Base-by-base conservation (phyloP, 2,329 filamentous ascomycete genomes). In the Talaromyces sp. region DNA sequence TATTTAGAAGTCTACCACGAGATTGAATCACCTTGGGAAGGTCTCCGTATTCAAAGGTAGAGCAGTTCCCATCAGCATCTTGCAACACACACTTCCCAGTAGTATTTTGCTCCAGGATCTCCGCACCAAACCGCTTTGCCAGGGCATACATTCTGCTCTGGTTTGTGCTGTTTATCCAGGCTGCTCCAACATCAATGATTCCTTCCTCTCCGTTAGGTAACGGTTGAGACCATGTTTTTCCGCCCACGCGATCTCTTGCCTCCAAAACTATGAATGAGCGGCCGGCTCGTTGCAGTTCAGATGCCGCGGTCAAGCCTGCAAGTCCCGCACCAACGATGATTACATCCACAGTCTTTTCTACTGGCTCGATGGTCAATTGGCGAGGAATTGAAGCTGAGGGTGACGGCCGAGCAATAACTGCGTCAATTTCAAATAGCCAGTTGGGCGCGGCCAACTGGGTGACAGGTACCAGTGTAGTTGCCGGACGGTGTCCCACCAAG, bases 391-490 rank as follows among this genome's bases (percentile, higher is more conserved):
- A 46, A 17, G 22, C 2, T 5, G 43, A 33, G 17, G n/a, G 2
- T 31, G 28, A 19, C 10, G 43, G 28, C 25, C 25, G 25, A 19
- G 43, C 64, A 5, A 75, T 63, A 1, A 74, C 73, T 9, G 76
- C 76, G 31, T 77, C 75, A 46, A 78, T 68, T 67, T 78, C 75
- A 60, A 79, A 74, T 6, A 76, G 64, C 65, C 69, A 75, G 3
- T 63, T 63, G 5, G 74, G 66, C 1, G 66, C 61, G 0, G 76
- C 76, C 13, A 79, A 66, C 37, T 67, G 61, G 1, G 67, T 62
- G 15, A 78, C 75, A 6, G 76, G 74, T 0, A 77, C 68, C 13
- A 78, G 63, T 1, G 73, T 77, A 22, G 72, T 73, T 22, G 71
- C 70, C 0, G 76, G 75, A 10, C 73, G 69, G 63, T 77, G 75